Evolutionary conservation across 129 eudicot species (phyloP).

Genomic region (Erigeron canadensis): DNA sequence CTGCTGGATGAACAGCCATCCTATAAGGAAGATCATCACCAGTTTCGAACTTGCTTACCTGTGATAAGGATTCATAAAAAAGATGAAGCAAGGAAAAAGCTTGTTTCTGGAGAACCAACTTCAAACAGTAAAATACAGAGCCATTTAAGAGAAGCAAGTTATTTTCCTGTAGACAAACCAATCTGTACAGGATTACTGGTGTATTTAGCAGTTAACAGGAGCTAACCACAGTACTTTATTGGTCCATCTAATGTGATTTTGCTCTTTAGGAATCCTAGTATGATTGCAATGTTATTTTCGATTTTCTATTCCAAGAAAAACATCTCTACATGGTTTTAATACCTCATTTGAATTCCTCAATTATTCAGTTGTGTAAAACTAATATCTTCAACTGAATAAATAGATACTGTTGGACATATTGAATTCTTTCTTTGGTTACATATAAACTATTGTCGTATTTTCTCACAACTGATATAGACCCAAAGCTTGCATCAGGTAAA

Average conservation of each 20-base stretch:
- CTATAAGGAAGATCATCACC: slow-evolving; percentile 81
- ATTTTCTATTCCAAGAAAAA: neutral
- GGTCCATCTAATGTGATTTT: neutral
- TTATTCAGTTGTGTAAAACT: neutral
- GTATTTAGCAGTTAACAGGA: neutral
- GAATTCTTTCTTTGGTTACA: neutral
- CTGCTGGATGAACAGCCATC: slow-evolving; percentile 93
- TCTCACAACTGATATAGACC: neutral
- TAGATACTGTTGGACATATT: neutral
- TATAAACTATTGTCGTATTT: neutral
- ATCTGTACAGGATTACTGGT: neutral
- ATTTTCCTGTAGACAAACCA: neutral
- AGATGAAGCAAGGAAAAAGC: neutral
- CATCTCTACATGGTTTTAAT: neutral
- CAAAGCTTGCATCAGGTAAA: neutral
- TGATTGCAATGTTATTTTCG: neutral
- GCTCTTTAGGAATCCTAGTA: neutral
- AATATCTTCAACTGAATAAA: neutral
- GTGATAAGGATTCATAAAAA: slow-evolving; percentile 7
- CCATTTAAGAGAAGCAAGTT: neutral
- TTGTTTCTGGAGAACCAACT: slow-evolving; percentile 2
- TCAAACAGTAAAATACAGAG: slow-evolving; percentile 16
- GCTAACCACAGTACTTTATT: neutral
- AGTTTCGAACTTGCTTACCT: slow-evolving; percentile 52
- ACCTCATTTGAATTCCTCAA: neutral